Percentiles rank a stretch among this genome's conserved stretches.
Evolutionary conservation across 345 rosid genomes (phyloP).

Genomic region (Arabidopsis thaliana): TAIR10.1 NC_003076.8:4075501-4076000

Average conservation of each 20-base stretch:
- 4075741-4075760: slow-evolving; percentile 30
- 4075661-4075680: slow-evolving; percentile 29
- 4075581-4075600: slow-evolving; percentile 32
- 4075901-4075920: slow-evolving; percentile 33
- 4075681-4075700: slow-evolving; percentile 33
- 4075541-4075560: slow-evolving; percentile 12
- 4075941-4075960: slow-evolving; percentile 6
- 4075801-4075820: slow-evolving; percentile 64
- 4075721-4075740: neutral
- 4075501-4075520: slow-evolving; percentile 8
- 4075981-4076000: neutral
- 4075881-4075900: slow-evolving; percentile 46
- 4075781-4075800: slow-evolving; percentile 40
- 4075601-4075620: slow-evolving; percentile 28
- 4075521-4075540: neutral
- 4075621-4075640: slow-evolving; percentile 69
- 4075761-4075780: slow-evolving; percentile 41
- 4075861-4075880: slow-evolving; percentile 82
- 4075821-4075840: slow-evolving; percentile 49
- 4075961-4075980: neutral
- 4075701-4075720: slow-evolving; percentile 34
- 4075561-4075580: slow-evolving; percentile 21
- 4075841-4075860: slow-evolving; percentile 43
- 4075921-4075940: slow-evolving; percentile 19
- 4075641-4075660: slow-evolving; percentile 32